Base-by-base conservation (phyloP, 345 rosid species). In the Luvunga scandens region DNA sequence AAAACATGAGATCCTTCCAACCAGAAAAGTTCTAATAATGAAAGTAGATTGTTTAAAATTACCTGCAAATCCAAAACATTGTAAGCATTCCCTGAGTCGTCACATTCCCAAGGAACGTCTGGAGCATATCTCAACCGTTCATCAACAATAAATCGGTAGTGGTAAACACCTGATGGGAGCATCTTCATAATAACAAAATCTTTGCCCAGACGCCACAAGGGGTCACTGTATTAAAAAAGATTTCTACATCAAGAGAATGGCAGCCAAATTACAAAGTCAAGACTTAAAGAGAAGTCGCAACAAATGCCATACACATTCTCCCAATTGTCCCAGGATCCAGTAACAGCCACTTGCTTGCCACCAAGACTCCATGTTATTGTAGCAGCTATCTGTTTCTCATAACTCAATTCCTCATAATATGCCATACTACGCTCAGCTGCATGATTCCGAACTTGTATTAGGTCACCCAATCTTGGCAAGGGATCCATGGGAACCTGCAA, bases 291-390 rank as follows among this genome's bases (percentile, higher is more conserved):
- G 38, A 77, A 59, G 24, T 53, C 45, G 33, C 22, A 69, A 66
- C 66, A 69, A 60, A 76, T 65, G 66, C 31, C 64, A 34, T 78
- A 89, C 94, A 79, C 75, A n/a, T 59, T 82, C 30, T 36, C 66
- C 94, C 94, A 91, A 63, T 88, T 83, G 81, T 91, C 85, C 94
- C 94, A 91, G 28, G 94, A 88, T 61, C 94, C 94, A n/a, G 85
- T 79, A n/a, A 91, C 74, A 19, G 91, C 89, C 28, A 89, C 92
- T 78, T 85, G 74, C 80, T 77, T 77, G 71, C 94, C 94, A 30
- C 84, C 94, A 75, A 82, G 81, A 80, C 86, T 84, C 94, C 94
- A 91, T 61, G 82, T 81, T 77, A 91, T 82, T 89, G 86, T 77
- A 50, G 78, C 88, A 4, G 91, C 78, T 16, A 53, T 79, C 66